phyloP scores from a whole-genome alignment of 148 eudicot species.

The Pharnaceum exiguum region DNA sequence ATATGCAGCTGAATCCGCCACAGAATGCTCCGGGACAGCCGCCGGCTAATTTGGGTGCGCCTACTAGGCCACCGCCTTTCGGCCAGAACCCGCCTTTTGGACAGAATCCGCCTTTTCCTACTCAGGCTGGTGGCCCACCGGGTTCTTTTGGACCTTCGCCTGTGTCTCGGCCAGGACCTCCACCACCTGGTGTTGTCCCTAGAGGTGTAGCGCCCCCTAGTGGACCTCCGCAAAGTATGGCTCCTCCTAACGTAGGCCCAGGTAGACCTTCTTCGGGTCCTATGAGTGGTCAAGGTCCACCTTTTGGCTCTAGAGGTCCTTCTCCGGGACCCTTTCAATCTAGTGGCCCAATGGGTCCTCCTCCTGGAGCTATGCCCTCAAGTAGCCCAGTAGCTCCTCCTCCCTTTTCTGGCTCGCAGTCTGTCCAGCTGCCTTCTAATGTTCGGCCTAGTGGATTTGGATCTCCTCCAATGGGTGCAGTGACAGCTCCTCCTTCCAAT shows the following conservation, averaged over 20 bases:
- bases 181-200: conserved; percentile 76
- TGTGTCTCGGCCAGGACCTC: conserved; percentile 64
- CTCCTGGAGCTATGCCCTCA: too few species aligned
- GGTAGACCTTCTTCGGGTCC: conserved; percentile 50
- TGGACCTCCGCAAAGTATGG: conserved; percentile 45
- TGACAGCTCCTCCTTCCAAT: conserved; percentile 29
- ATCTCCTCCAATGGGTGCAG: conserved; percentile 36
- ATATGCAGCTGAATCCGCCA: conserved; percentile 65
- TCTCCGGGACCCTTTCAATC: conserved; percentile 13
- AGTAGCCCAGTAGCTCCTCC: conserved; percentile 35
- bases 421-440: conserved; percentile 22
- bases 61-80: conserved; percentile 43
- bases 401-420: conserved; percentile 31
- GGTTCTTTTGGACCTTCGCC: conserved; percentile 39
- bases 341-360: conserved; percentile 16
- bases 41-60: conserved; percentile 26
- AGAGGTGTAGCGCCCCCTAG: conserved; percentile 51
- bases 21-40: conserved; percentile 35
- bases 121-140: conserved; percentile 25
- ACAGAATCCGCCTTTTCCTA: conserved; percentile 11
- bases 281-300: conserved; percentile 35
- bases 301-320: conserved; percentile 58
- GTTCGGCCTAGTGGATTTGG: conserved; percentile 56
- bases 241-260: conserved; percentile 38
- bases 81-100: conserved; percentile 53